phyloP scores from a whole-genome alignment of 2,329 filamentous ascomycete species.

The Orbilia javanica region DNA sequence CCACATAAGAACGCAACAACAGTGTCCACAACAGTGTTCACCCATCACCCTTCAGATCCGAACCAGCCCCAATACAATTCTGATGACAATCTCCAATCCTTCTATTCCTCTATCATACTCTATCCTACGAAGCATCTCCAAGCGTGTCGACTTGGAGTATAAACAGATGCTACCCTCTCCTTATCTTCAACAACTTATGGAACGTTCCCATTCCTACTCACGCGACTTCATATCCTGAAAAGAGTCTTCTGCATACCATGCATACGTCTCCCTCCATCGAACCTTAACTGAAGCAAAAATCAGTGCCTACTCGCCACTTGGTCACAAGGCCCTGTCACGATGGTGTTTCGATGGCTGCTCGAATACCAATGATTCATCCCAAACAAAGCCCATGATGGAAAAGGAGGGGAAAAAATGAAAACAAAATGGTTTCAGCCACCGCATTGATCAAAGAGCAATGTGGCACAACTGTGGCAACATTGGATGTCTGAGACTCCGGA shows the following conservation, averaged over 20 bases:
- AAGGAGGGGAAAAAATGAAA: not conserved
- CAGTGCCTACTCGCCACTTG: not conserved
- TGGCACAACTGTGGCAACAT: constrained; percentile 22
- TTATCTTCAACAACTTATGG: not conserved
- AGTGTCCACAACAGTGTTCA: too few species aligned
- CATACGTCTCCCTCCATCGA: too few species aligned
- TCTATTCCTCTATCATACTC: not conserved
- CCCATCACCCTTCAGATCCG: not conserved
- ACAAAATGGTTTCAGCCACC: constrained; percentile 46
- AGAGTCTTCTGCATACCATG: not conserved
- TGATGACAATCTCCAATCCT: too few species aligned
- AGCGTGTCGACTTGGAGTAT: too few species aligned
- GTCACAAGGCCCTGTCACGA: constrained; percentile 13
- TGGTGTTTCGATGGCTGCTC: constrained; percentile 1
- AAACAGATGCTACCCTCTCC: not conserved
- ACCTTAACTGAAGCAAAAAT: not conserved
- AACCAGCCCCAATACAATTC: too few species aligned
- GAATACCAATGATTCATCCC: constrained; percentile 12
- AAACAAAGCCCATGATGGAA: not conserved
- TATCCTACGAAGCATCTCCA: not conserved
- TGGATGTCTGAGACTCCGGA: not conserved
- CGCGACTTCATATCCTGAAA: not conserved
- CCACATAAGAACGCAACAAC: too few species aligned
- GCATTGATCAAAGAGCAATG: constrained; percentile 17
- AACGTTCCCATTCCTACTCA: not conserved